Evolutionary conservation across 2,329 filamentous ascomycete genomes (phyloP), one percentile per base, ranked within the genome.

Genomic region (Cladosporium sp.): DNA sequence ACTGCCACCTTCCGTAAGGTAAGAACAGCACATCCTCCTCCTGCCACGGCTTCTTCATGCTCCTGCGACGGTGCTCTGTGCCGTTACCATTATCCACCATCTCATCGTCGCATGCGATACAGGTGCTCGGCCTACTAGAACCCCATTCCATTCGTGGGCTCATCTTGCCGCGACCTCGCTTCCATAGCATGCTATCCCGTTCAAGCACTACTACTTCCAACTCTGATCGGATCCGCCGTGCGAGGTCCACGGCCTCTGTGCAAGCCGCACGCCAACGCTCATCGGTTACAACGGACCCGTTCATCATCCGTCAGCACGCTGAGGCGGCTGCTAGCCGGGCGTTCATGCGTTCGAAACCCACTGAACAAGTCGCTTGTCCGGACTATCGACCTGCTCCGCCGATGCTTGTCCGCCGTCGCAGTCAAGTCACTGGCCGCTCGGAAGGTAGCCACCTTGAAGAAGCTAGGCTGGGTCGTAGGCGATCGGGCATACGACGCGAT

Each of bases 241-340:
- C 66, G 4, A 71, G 70, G 52, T 72, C 71, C n/a, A 66, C 62
- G 12, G 64, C 68, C 3, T 69, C 68, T 9, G 60, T 65, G 6
- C 60, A 78, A 51, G 80, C 84, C 34, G 44, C 62, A 10, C 64
- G 64, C 25, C 56, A 62, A 19, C 59, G 62, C 17, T 58, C 55
- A 32, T 56, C 56, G 8, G 62, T 61, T 9, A 58, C 60, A 10
- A 62, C 61, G 37, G 67, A 70, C 48, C 65, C 65, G 78, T 62
- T 78, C 79, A 69, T 73, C 3, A 80, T 81, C 2, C 78, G 81
- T 49, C 76, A 82, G 55, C 83, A 88, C 69, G 86, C 86, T 7
- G 80, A 83, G 37, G 78, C 81, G 37, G 86, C 86, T 20, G 86
- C 86, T 7, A 74, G 76, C 34, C 74, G 85, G 65, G 87, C 86